Base-by-base conservation (phyloP, 192 early-diverging fungal genomes). In the Backusella australiensis region DNA sequence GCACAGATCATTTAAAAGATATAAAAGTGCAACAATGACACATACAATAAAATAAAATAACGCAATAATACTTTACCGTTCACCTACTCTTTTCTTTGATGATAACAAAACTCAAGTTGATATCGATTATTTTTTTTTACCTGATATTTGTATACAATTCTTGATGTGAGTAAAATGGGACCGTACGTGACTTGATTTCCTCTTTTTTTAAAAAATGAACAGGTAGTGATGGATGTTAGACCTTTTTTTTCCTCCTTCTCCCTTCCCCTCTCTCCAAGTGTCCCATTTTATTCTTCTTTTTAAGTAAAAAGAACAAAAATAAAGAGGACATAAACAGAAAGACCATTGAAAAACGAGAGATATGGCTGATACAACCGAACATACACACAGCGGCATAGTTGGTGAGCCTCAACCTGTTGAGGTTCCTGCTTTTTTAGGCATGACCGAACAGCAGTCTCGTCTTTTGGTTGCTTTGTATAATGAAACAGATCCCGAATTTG, bases 381-480 rank as follows among this genome's bases (percentile, higher is more conserved):
- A 71, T 71, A 71, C 1, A 17, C 70, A 71, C 29, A 44, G 29
- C 7, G 70, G 70, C 26, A 26, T 19, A 17, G 44, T 71, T 34
- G 68, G 68, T n/a, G 70, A 71, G 34, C 70, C 70, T 15, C 29
- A 44, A 34, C 21, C 26, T 19, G 34, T 71, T 71, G 69, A 77
- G 34, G 69, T 78, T 12, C 82, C 78, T 12, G 79, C 86, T 21
- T 88, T 88, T 69, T 69, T 88, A 67, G 83, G 83, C 17, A 72
- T 88, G 65, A 78, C 77, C 38, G 81, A 83, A 44, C 85, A 85
- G 21, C 85, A 88, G 71, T 85, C 82, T 36, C 75, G 78, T n/a
- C 77, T 86, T 9, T 73, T 88, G 19, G 71, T 88, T 69, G 85
- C 86, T 1, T 76, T 88, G 2, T 88, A 88, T 74, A 79, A 83